Percentiles rank a stretch among this genome's conserved stretches.
These are phyloP conservation scores for Massarina eburnea DNA, from an alignment of 2,329 filamentous ascomycete species.

Conservation along the genomic window DNA sequence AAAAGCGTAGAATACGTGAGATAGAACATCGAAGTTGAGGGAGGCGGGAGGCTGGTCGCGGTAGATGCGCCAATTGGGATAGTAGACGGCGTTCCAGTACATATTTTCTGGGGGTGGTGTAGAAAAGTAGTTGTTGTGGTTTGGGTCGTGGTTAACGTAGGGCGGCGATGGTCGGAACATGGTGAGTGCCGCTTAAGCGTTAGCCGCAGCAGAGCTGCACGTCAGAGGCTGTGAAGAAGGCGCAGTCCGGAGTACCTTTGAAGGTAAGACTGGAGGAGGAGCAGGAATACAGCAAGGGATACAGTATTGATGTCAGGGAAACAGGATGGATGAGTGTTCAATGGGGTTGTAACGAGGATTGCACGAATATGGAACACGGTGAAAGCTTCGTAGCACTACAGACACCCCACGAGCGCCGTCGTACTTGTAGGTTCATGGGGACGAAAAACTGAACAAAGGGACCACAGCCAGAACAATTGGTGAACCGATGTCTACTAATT, in stretches of 20 bases:
- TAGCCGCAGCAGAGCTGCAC: constrained; percentile 37
- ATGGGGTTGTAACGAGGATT: constrained; percentile 3
- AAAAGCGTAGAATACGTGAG: constrained; percentile 82
- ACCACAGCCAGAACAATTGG: constrained; percentile 3
- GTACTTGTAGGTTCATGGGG: constrained; percentile 9
- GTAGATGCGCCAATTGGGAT: constrained; percentile 78
- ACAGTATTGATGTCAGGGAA: not conserved
- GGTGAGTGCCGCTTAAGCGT: constrained; percentile 22
- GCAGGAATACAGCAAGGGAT: not conserved
- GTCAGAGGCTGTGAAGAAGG: constrained; percentile 14
- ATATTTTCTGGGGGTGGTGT: constrained; percentile 36
- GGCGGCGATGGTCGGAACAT: constrained; percentile 31
- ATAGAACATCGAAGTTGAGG: constrained; percentile 74
- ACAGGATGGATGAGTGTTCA: not conserved
- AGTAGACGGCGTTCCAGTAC: constrained; percentile 75
- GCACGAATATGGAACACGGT: constrained; percentile 5
- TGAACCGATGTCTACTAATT: constrained; percentile 1
- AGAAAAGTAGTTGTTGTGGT: constrained; percentile 31
- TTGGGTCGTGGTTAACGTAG: constrained; percentile 26
- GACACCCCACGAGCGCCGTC: constrained; percentile 9
- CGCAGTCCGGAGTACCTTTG: too few species aligned
- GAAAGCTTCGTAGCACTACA: constrained; percentile 10
- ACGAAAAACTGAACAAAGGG: constrained; percentile 5
- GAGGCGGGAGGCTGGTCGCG: constrained; percentile 71
- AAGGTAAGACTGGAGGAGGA: not conserved